Conservation (phyloP, 768 basidiomycete genomes). For the Heimioporus sp. region DNA sequence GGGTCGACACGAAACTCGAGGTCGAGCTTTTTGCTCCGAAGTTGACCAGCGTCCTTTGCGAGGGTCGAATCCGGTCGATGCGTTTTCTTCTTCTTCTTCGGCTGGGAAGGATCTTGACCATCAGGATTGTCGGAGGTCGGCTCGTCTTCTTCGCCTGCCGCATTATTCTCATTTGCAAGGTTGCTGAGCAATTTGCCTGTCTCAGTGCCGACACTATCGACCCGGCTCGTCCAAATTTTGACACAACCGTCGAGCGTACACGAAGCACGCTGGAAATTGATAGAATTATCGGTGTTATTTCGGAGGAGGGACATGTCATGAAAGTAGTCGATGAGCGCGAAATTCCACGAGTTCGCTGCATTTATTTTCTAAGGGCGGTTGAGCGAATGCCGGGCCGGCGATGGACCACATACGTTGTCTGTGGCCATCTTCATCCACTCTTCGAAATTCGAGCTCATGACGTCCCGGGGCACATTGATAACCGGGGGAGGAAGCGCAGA, state of each 20-base stretch:
- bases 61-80: constrained; percentile 80
- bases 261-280: constrained; percentile 99
- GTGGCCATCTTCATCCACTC: constrained; percentile 99
- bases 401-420: constrained; percentile 72
- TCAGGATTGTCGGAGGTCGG: constrained; percentile 60
- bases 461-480: constrained; percentile 67
- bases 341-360: constrained; percentile 94
- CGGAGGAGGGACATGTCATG: constrained; percentile 96
- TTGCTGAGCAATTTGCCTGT: constrained; percentile 94
- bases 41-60: constrained; percentile 78
- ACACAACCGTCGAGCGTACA: constrained; percentile 98
- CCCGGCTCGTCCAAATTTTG: constrained; percentile 98
- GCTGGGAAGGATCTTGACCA: constrained; percentile 59
- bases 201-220: constrained; percentile 95
- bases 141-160: constrained; percentile 58
- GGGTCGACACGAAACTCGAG: constrained; percentile 97
- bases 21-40: constrained; percentile 91
- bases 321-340: constrained; percentile 98
- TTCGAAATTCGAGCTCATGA: constrained; percentile 93
- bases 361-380: constrained; percentile 86
- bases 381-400: background rate
- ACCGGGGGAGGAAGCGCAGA: constrained; percentile 55
- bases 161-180: constrained; percentile 64
- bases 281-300: constrained; percentile 90
- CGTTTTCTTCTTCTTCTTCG: constrained; percentile 57